These are phyloP conservation scores for Trametes coccinea DNA, from an alignment of 768 basidiomycete species.

Conservation along the genomic window DNA sequence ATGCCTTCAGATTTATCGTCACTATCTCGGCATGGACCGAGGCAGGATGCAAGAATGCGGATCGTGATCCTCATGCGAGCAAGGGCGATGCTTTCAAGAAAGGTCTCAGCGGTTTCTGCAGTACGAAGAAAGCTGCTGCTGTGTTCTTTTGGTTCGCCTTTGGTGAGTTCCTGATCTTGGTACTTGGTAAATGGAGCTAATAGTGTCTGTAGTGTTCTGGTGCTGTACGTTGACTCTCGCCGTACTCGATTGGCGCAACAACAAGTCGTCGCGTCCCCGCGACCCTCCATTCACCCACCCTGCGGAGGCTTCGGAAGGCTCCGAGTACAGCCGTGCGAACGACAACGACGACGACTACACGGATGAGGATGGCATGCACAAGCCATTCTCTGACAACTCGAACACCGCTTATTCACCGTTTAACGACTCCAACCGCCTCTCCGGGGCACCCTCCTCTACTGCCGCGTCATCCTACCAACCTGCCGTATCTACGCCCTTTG, in stretches of 20 bases:
- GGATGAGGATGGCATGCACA: slow-evolving; percentile 50
- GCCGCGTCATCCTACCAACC: slow-evolving; percentile 28
- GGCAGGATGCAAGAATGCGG: slow-evolving; percentile 83
- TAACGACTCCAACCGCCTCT: slow-evolving; percentile 54
- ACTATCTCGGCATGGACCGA: slow-evolving; percentile 88
- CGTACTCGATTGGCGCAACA: slow-evolving; percentile 76
- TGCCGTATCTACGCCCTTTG: slow-evolving; percentile 29
- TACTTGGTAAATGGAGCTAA: neutral
- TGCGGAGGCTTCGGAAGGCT: slow-evolving; percentile 30
- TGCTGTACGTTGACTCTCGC: slow-evolving; percentile 63
- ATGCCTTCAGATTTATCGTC: slow-evolving; percentile 56
- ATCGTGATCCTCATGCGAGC: slow-evolving; percentile 76
- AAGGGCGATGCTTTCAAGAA: slow-evolving; percentile 63
- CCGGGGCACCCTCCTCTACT: slow-evolving; percentile 35
- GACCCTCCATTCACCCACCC: slow-evolving; percentile 82
- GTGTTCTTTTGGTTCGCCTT: slow-evolving; percentile 90
- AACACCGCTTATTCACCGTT: slow-evolving; percentile 44
- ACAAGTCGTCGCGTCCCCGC: slow-evolving; percentile 51
- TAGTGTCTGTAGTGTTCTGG: slow-evolving; percentile 65
- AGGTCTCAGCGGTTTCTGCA: slow-evolving; percentile 81
- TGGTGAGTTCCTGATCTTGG: slow-evolving; percentile 44
- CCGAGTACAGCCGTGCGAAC: slow-evolving; percentile 12
- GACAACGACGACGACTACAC: slow-evolving; percentile 46
- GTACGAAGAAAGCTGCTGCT: slow-evolving; percentile 86
- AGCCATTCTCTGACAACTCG: slow-evolving; percentile 41